A percentile compares a stretch with the other conserved stretches of the same genome.
Evolutionary conservation across 495 filamentous ascomycete species (phyloP).

Genomic region (Lophium mytilinum): DNA sequence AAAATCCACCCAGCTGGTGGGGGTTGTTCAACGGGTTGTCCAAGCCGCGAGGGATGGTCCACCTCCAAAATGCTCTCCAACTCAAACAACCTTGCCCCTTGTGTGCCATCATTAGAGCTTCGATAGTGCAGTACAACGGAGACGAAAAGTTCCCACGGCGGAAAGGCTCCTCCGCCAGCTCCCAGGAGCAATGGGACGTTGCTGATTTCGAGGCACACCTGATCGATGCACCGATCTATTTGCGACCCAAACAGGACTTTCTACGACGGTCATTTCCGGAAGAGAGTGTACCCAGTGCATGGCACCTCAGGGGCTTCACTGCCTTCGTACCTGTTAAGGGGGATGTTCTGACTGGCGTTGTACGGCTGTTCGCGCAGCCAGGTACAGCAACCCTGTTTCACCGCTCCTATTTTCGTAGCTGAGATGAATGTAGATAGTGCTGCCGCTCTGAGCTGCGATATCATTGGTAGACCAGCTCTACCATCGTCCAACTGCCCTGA

Average conservation of each 20-base stretch:
- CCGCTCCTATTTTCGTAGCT: constrained; percentile 1
- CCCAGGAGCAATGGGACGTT: background rate
- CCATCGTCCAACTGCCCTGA: constrained; percentile 18
- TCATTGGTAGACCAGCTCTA: constrained; percentile 8
- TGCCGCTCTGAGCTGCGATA: constrained; percentile 19
- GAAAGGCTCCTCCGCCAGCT: background rate
- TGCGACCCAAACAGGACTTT: constrained; percentile 4
- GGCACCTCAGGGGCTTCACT: constrained; percentile 7
- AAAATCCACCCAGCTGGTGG: constrained; percentile 13
- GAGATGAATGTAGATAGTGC: constrained; percentile 9
- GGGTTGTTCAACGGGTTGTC: constrained; percentile 3
- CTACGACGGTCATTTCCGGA: constrained; percentile 5
- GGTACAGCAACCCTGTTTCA: constrained; percentile 1
- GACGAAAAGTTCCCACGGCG: background rate
- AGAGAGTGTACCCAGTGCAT: constrained; percentile 5
- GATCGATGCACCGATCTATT: constrained; percentile 8
- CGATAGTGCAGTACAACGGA: constrained; percentile 7
- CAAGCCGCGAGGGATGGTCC: constrained; percentile 11
- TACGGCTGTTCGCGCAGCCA: constrained; percentile 11
- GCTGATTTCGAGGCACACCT: constrained; percentile 2
- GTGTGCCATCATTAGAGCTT: constrained; percentile 12
- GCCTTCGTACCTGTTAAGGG: constrained; percentile 7
- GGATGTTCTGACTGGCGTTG: constrained; percentile 4
- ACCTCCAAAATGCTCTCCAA: constrained; percentile 11
- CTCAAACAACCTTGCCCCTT: constrained; percentile 6